Base-by-base conservation (phyloP, 768 basidiomycete species). In the Russula vinacea region DNA sequence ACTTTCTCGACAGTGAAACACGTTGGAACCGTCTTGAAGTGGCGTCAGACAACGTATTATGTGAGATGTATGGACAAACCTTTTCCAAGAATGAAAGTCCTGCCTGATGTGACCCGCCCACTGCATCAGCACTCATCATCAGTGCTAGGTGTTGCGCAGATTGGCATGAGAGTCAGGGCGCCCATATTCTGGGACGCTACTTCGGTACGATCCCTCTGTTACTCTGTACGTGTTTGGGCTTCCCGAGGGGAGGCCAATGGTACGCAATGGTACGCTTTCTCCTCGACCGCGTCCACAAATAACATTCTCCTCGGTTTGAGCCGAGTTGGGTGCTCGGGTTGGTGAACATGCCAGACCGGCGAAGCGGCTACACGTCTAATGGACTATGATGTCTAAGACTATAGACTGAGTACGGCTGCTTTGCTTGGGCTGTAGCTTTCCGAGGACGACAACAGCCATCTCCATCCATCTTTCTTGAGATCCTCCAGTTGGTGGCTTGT, bases 391-490 rank as follows among this genome's bases (percentile, higher is more conserved):
- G 35, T 62, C 54, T 40, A 58, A 35, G 22, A 67, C 57, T 54
- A 66, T 40, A 1, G 47, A 29, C 56, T 55, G 58, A n/a, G 59
- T 29, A 16, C 52, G 58, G 8, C 22, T 57, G 39, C 50, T 45
- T 52, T 29, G 22, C 51, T 66, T 53, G 5, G 33, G 56, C 45
- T 80, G 84, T 33, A 75, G 73, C 69, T 80, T 84, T 6, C 87
- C 83, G 50, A 93, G 73, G 1, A 86, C 81, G 64, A 78, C 74
- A 73, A 90, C 74, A 0, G 86, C 88, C 9, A 90, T 71, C 37
- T 88, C 86, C 70, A 86, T 87, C 94, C 94, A 96, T 40, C 75
- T 72, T 35, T 79, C 70, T 67, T 92, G 91, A 6, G 80, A 77
- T 61, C 81, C 80, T 61, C 81, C 80, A 0, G 77, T 79, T 63